Base-by-base conservation (phyloP, 345 rosid species). In the Melaleuca quinquenervia region DNA sequence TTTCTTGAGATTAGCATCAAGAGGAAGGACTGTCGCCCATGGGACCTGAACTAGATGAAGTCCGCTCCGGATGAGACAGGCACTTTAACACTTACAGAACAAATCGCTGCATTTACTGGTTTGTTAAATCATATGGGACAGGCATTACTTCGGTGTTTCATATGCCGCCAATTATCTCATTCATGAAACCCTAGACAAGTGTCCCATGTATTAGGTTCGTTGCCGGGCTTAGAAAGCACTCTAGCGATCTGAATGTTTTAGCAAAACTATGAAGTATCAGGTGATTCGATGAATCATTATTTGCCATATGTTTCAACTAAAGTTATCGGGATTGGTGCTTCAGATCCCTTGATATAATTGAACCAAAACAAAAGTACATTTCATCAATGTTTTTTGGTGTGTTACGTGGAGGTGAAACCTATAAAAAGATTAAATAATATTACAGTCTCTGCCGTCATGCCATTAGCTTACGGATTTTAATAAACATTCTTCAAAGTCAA, bases 281-380 rank as follows among this genome's bases (percentile, higher is more conserved):
- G n/a, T 54, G 22, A 54, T 54, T 54, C 58, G n/a, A 54, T n/a
- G 9, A 9, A 54, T 22, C n/a, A n/a, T n/a, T n/a, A n/a, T n/a
- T 60, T 27, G 6, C 36, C 13, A 6, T 13, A n/a, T n/a, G 15
- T n/a, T 60, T 60, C n/a, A 18, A 60, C 36, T 15, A 6, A 32
- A 12, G 70, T 27, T 60, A 60, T n/a, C 16, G 36, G 36, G 36
- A 11, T 36, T 9, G 18, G 32, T 29, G 70, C 16, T 60, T 58
- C 70, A 90, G 64, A 91, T 49, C 18, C 86, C 84, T 13, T 87
- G 75, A n/a, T 36, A 12, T n/a, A 60, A n/a, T 18, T 60, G 70
- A 0, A 29, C 32, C 36, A 60, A 60, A 60, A n/a, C 15, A 9
- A 12, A n/a, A 12, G 36, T 14, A 60, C 16, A 13, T n/a, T n/a